Evolutionary conservation across 148 eudicot species (phyloP).

Genomic region (Fagopyrum esculentum): DNA sequence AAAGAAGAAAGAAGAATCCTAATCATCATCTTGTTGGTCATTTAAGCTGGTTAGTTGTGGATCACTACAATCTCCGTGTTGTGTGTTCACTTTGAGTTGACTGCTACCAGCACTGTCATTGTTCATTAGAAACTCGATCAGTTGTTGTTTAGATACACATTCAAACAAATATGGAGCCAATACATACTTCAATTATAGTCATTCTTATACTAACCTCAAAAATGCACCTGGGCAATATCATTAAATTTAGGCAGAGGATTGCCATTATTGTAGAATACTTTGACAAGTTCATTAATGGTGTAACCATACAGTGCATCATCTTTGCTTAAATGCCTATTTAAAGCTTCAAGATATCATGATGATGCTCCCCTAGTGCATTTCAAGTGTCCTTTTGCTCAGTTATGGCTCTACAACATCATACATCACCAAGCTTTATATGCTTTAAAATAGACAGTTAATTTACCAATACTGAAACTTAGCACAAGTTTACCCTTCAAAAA

Average conservation of each 20-base stretch:
- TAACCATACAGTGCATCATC: constrained; percentile 70
- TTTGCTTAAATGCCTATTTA: constrained; percentile 61
- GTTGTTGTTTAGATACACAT: background rate
- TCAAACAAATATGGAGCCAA: constrained; percentile 5
- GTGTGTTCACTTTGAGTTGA: too few relatives aligned
- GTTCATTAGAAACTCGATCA: too few relatives aligned
- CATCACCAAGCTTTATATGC: background rate
- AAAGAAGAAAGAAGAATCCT: too few relatives aligned
- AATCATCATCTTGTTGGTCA: too few relatives aligned
- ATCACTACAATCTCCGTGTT: too few relatives aligned
- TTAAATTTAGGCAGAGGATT: constrained; percentile 82
- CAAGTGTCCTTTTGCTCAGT: constrained; percentile 71
- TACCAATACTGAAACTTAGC: too few relatives aligned
- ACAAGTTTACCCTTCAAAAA: too few relatives aligned
- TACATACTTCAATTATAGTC: background rate
- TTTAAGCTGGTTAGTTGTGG: too few relatives aligned
- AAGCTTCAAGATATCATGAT: constrained; percentile 71
- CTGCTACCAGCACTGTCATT: too few relatives aligned
- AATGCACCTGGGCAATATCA: constrained; percentile 84
- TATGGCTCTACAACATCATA: constrained; percentile 93
- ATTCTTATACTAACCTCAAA: constrained; percentile 12
- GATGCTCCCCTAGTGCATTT: constrained; percentile 86
- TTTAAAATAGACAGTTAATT: too few relatives aligned
- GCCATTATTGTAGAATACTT: constrained; percentile 79
- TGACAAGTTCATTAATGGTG: constrained; percentile 82